Conservation (phyloP, 2,329 filamentous ascomycete species). For the Trichothecium sympodiale region DNA sequence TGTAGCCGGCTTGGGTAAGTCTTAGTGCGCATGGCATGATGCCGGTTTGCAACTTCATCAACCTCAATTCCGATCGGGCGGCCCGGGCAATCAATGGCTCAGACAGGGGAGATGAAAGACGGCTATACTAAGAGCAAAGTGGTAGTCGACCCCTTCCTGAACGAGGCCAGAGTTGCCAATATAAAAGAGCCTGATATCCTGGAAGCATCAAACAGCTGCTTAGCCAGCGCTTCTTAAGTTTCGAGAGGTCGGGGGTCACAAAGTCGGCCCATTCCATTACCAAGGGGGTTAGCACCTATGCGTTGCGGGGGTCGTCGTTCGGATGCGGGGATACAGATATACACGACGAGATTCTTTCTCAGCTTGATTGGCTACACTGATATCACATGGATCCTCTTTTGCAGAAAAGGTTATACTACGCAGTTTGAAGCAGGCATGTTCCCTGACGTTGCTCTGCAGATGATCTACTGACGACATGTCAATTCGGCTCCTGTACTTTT, state of each 20-base stretch:
- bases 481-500: slow-evolving; percentile 32
- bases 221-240: slow-evolving; percentile 40
- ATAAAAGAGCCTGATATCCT: slow-evolving; percentile 47
- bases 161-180: slow-evolving; percentile 51
- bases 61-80: too few relatives aligned
- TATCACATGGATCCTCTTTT: background rate
- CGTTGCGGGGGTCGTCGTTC: background rate
- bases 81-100: too few relatives aligned
- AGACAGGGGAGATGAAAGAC: too few relatives aligned
- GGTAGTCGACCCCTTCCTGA: slow-evolving; percentile 47
- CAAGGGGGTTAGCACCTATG: background rate
- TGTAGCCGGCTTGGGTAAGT: too few relatives aligned
- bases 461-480: slow-evolving; percentile 37
- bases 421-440: slow-evolving; percentile 28
- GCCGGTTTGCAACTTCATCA: too few relatives aligned
- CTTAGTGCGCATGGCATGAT: too few relatives aligned
- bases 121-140: slow-evolving; percentile 49
- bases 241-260: slow-evolving; percentile 43
- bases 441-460: slow-evolving; percentile 29
- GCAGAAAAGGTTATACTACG: background rate
- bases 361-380: slow-evolving; percentile 8
- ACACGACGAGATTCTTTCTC: slow-evolving; percentile 23
- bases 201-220: slow-evolving; percentile 44
- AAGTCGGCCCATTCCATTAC: slow-evolving; percentile 42
- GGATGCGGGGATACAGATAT: slow-evolving; percentile 16